Conservation (phyloP, 2,329 filamentous ascomycete species). For the Chalaropsis thielavioides region DNA sequence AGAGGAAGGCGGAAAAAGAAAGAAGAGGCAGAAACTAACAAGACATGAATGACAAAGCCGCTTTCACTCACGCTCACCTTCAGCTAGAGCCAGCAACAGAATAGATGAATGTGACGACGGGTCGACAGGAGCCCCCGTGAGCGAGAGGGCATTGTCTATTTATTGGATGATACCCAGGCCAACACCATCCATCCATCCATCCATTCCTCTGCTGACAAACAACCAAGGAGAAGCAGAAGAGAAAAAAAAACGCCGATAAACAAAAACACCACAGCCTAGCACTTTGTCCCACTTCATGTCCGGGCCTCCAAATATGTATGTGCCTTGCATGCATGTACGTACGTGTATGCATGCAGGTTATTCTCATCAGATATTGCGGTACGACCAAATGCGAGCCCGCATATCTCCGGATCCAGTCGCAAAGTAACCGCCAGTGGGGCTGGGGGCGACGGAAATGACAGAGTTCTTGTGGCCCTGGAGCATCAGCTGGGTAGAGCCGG, state of each 20-base stretch:
- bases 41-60: not conserved
- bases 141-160: not conserved
- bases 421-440: slow-evolving; percentile 74
- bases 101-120: not conserved
- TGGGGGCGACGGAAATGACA: slow-evolving; percentile 92
- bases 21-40: not conserved
- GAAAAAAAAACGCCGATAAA: not conserved
- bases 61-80: not conserved
- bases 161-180: not conserved
- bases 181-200: not conserved
- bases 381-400: slow-evolving; percentile 95
- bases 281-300: not conserved
- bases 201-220: not conserved
- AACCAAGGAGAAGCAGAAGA: not conserved
- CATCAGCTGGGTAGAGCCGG: slow-evolving; percentile 92
- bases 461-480: slow-evolving; percentile 98
- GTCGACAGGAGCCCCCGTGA: not conserved
- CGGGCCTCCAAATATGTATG: not conserved
- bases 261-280: not conserved
- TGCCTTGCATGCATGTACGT: not conserved
- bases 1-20: not conserved
- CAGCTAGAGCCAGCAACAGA: not conserved
- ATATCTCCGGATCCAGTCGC: slow-evolving; percentile 95
- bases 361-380: slow-evolving; percentile 29
- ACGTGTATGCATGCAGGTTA: not conserved